Evolutionary conservation across 345 rosid genomes (phyloP).

Genomic region (Geranium brycei): DNA sequence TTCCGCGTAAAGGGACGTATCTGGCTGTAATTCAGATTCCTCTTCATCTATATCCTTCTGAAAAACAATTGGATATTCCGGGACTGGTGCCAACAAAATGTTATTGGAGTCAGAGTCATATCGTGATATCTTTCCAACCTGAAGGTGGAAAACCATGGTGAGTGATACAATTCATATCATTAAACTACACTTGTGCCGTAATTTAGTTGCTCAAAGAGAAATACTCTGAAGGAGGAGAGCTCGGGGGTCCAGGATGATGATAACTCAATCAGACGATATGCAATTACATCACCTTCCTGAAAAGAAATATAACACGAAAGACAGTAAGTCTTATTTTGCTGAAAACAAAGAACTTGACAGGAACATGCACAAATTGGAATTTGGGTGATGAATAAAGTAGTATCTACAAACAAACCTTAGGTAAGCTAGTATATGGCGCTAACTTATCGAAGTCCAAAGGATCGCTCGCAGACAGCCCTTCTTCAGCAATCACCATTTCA

Average conservation of each 20-base stretch:
- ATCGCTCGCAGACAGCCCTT: slow-evolving; percentile 17
- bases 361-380: no score
- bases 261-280: slow-evolving; percentile 78
- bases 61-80: slow-evolving; percentile 42
- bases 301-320: slow-evolving; percentile 9
- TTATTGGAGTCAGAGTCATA: slow-evolving; percentile 45
- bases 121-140: slow-evolving; percentile 72
- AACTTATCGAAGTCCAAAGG: slow-evolving; percentile 49
- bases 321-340: no score
- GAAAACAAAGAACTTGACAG: no score
- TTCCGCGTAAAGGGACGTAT: slow-evolving; percentile 43
- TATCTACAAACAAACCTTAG: slow-evolving; percentile 39
- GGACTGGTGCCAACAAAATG: slow-evolving; percentile 43
- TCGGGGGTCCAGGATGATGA: slow-evolving; percentile 92
- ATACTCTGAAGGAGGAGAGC: slow-evolving; percentile 61
- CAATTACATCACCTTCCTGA: slow-evolving; percentile 85
- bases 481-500: slow-evolving; percentile 22
- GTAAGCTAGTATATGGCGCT: slow-evolving; percentile 41
- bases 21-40: slow-evolving; percentile 21
- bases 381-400: not conserved
- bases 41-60: slow-evolving; percentile 32
- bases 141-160: slow-evolving; percentile 12
- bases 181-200: not conserved
- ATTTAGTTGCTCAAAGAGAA: slow-evolving; percentile 8
- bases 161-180: not conserved